Base-by-base conservation (phyloP, 352 stramenopile species). In the Poterioochromonas sp. region DNA sequence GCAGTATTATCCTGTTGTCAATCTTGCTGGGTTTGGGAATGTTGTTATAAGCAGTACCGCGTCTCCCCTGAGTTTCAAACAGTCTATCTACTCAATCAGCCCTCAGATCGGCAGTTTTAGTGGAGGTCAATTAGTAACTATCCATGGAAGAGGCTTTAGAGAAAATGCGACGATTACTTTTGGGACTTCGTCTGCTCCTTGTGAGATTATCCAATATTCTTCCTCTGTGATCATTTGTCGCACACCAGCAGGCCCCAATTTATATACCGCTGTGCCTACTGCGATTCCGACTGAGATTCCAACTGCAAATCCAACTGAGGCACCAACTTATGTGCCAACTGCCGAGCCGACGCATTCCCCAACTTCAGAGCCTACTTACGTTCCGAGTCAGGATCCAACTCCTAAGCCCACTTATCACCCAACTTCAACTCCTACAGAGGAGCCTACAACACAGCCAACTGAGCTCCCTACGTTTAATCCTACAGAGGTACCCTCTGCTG, bases 101-200 rank as follows among this genome's bases (percentile, higher is more conserved):
- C 65, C 65, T 39, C 1, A 12, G 1, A n/a, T 58, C 2, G 65
- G 65, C 3, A 76, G 65, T 40, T 58, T 76, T 12, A 12, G 34
- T 40, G 65, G 65, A 53, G 65, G 65, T 35, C 65, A 76, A 35
- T 8, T n/a, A 37, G 15, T 76, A 22, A 76, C 65, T 12, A 58
- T 76, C 8, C 1, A 32, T 40, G 65, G 65, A 40, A 29, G 65
- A 37, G 65, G 65, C 2, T 76, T 76, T n/a, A 32, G 65, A 37
- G 20, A 35, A 12, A 53, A 8, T 40, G 41, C 65, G 12, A 65
- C 8, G 8, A 39, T 65, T 12, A 39, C 54, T 12, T 32, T 65
- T 5, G 8, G 5, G 5, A 22, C 5, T 3, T 11, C 15, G 35
- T 3, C 2, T 1, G 29, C 3, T 35, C 1, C 1, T 32, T 76